These are phyloP conservation scores for Glomus cerebriforme DNA, from an alignment of 192 early-diverging fungal genomes.

Conservation along the genomic window DNA sequence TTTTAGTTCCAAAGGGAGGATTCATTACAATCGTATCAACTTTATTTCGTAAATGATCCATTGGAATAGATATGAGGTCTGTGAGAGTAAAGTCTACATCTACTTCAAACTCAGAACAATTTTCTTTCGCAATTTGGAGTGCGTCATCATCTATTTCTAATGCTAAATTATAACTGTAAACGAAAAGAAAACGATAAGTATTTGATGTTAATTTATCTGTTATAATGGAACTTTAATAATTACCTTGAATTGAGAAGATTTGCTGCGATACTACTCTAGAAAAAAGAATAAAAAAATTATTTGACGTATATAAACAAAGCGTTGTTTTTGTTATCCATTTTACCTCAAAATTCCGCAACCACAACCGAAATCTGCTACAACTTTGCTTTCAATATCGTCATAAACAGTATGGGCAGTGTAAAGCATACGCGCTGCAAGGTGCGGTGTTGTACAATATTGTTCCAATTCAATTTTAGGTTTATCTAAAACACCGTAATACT, in stretches of 20 bases:
- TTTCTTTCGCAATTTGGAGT: constrained; percentile 68
- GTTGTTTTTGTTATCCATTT: constrained; percentile 30
- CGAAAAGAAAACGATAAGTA: neutral
- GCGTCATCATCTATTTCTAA: constrained; percentile 76
- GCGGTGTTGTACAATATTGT: constrained; percentile 78
- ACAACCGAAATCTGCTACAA: constrained; percentile 75
- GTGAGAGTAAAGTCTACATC: constrained; percentile 66
- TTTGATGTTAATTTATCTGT: neutral
- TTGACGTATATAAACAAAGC: constrained; percentile 16
- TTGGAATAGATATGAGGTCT: constrained; percentile 40
- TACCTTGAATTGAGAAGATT: constrained; percentile 59
- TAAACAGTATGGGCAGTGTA: constrained; percentile 72
- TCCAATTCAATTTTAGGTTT: constrained; percentile 75
- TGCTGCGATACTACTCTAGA: constrained; percentile 48
- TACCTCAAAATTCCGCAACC: constrained; percentile 75
- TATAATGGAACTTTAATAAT: neutral
- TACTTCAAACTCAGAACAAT: constrained; percentile 62
- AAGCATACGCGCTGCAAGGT: constrained; percentile 74
- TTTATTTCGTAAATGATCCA: constrained; percentile 49
- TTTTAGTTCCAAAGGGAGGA: constrained; percentile 81
- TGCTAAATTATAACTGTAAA: constrained; percentile 52
- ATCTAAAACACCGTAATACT: constrained; percentile 28
- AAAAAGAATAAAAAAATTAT: neutral
- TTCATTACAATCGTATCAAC: constrained; percentile 83
- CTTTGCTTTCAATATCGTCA: constrained; percentile 72